Evolutionary conservation across 116 monocot genomes (phyloP).

Genomic region (Dioscorea cayenensis): DNA sequence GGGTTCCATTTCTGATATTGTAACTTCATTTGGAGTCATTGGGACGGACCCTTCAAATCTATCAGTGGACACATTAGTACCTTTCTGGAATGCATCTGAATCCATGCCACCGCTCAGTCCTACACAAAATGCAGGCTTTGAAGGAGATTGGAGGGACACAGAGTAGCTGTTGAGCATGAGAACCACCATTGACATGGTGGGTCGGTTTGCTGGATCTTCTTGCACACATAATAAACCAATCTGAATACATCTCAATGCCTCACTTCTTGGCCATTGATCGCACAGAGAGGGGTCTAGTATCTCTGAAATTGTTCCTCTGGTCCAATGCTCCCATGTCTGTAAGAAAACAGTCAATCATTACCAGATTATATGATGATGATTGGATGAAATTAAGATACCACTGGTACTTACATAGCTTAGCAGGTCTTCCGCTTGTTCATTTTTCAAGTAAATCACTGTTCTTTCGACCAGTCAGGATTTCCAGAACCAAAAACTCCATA

Average conservation of each 20-base stretch:
- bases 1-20: conserved; percentile 1
- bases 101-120: background rate
- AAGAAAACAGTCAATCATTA: background rate
- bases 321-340: conserved; percentile 10
- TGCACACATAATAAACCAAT: conserved; percentile 6
- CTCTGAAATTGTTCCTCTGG: background rate
- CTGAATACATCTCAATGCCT: conserved; percentile 2
- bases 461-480: background rate
- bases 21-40: background rate
- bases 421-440: background rate
- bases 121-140: background rate
- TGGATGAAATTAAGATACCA: background rate
- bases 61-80: background rate
- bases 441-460: background rate
- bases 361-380: background rate
- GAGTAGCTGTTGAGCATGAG: conserved; percentile 3
- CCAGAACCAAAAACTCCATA: conserved; percentile 6
- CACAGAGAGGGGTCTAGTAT: background rate
- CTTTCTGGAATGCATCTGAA: background rate
- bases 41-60: background rate
- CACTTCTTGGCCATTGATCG: background rate
- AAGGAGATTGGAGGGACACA: background rate
- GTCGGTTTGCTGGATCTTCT: conserved; percentile 3
- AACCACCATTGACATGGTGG: conserved; percentile 2
- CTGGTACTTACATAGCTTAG: background rate